Base-by-base conservation (phyloP, 352 stramenopile genomes). In the Pythium utonaiense region DNA sequence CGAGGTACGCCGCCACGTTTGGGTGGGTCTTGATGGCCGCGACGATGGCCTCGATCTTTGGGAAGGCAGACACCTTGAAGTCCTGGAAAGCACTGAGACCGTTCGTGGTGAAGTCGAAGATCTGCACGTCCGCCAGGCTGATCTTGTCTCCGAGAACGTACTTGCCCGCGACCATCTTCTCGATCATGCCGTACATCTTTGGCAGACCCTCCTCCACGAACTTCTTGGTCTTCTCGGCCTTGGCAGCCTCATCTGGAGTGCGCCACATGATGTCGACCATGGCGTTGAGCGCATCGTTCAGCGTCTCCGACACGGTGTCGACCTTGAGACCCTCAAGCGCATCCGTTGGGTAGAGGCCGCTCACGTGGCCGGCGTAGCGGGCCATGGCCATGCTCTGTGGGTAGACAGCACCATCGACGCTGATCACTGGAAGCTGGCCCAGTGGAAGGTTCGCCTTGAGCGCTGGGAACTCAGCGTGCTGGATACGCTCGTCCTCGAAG, bases 321-420 rank as follows among this genome's bases (percentile, higher is more conserved):
- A 78, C 74, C 24, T 64, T 61, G 27, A 86, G 69, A 4, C 56
- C 69, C 34, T 82, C 54, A 1, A 75, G 25, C 6, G 70, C 48
- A 31, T 84, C 74, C 2, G 62, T 27, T 14, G 78, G 76, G 68
- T 83, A 88, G 8, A 87, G 52, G 21, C 74, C 73, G n/a, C 28
- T 48, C 13, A 88, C 51, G 33, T 67, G 77, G 24, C 75, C 76
- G 6, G 78, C 77, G 53, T 87, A 91, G 12, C 72, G 69, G 10
- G 67, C 69, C 54, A 88, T 83, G 17, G 75, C 72, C 57, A 86
- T 83, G 36, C 71, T 87, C 55, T 89, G 78, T 14, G 74, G 50
- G 30, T 76, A 84, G 13, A 49, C 64, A 3, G 70, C 62, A 5
- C 75, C 77, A 36, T 86, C 67, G 7, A 91, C 73, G 47, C 80